Evolutionary conservation across 2,329 filamentous ascomycete species (phyloP).

Genomic region (Xylariales sp.): DNA sequence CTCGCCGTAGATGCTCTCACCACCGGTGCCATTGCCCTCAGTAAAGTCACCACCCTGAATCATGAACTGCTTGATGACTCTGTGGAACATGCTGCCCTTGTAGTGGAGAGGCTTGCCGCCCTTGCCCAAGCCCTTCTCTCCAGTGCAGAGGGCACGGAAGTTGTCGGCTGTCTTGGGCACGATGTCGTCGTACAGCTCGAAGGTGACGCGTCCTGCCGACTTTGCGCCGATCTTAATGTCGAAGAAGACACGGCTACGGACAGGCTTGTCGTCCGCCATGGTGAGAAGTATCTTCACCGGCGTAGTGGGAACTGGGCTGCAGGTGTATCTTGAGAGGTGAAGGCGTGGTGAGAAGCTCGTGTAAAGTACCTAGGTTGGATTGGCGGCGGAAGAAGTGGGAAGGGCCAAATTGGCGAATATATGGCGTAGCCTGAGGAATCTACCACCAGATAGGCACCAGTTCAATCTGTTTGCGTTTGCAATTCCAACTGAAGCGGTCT

Average conservation of each 20-base stretch:
- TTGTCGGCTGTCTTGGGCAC: conserved; percentile 96
- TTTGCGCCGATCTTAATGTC: conserved; percentile 79
- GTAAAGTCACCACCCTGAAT: conserved; percentile 98
- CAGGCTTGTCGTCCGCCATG: conserved; percentile 39
- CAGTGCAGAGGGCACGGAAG: conserved; percentile 90
- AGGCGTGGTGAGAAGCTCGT: too few relatives aligned
- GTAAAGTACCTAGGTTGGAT: too few relatives aligned
- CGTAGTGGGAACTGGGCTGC: too few relatives aligned
- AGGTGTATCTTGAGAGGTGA: too few relatives aligned
- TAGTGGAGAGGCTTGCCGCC: conserved; percentile 83
- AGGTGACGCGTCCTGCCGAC: conserved; percentile 71
- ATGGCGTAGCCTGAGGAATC: too few relatives aligned
- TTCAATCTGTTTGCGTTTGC: too few relatives aligned
- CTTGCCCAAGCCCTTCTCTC: conserved; percentile 83
- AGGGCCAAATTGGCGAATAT: too few relatives aligned
- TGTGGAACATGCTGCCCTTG: conserved; percentile 91
- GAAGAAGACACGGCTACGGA: conserved; percentile 83
- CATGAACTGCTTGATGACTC: conserved; percentile 98
- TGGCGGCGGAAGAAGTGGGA: too few relatives aligned
- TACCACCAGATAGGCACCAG: too few relatives aligned
- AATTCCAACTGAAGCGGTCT: too few relatives aligned
- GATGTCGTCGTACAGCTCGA: conserved; percentile 73
- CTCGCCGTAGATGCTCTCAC: conserved; percentile 94
- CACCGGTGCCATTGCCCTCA: conserved; percentile 86
- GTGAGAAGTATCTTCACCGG: too few relatives aligned